Base-by-base conservation (phyloP, 495 filamentous ascomycete species). In the Penicillium samsonianum region DNA sequence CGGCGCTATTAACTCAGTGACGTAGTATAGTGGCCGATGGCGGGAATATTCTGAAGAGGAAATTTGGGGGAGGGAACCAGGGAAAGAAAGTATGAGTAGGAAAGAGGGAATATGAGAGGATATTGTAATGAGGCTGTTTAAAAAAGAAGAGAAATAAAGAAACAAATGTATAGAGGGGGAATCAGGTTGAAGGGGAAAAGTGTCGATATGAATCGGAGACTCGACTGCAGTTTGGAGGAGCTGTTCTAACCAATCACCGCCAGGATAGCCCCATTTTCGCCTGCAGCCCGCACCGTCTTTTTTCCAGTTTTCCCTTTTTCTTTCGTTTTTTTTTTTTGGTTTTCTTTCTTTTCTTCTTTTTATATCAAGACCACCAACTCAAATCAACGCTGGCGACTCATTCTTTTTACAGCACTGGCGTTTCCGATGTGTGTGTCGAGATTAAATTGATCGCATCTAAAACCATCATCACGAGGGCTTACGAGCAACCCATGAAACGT, bases 381-480 rank as follows among this genome's bases (percentile, higher is more conserved):
- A 92, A 94, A 92, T 90, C 89, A 89, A 90, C 86, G 86, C 78
- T 87, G 87, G 86, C 80, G 61, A 71, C 58, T 57, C 62, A 44
- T 59, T 44, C 70, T 67, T 64, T 65, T 81, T 73, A 89, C 85
- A 87, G 84, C 79, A 79, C 88, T 91, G 88, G 80, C 86, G 84
- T 90, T 80, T 92, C 88, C 87, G 86, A 89, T 89, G 84, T 72
- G 86, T 90, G 85, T 82, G 93, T 90, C 89, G 78, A 93, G 90
- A 93, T 73, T 68, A 80, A 77, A 75, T 65, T 42, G 63, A 67
- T 84, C 88, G 84, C 89, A 87, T 90, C 82, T 90, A 98, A 98
- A 98, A 98, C 93, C 93, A 91, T 97, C 85, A 86, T 91, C 88
- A 91, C 89, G 93, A 98, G 93, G 89, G 90, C 86, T 87, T 78